Percentiles rank a stretch among this genome's conserved stretches.
phyloP scores from a whole-genome alignment of 2,329 filamentous ascomycete genomes.

The Diaporthe destruens region DNA sequence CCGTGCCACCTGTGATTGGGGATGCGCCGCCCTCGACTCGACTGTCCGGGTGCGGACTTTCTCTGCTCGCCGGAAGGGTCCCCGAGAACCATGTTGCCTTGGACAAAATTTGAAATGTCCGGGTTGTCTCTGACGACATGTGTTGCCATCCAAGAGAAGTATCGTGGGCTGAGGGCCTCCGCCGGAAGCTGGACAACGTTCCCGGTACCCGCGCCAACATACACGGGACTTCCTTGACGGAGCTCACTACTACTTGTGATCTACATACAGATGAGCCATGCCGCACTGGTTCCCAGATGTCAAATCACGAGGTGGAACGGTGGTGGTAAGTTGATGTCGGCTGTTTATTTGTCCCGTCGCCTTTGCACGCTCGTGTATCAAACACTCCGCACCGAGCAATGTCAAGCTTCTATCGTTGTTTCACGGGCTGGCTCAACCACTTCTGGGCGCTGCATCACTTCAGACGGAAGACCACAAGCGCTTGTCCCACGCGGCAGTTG shows the following conservation, averaged over 20 bases:
- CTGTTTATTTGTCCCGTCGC: background rate
- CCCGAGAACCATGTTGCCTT: slow-evolving; percentile 2
- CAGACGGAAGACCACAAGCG: slow-evolving; percentile 9
- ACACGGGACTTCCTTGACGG: background rate
- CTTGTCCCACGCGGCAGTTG: background rate
- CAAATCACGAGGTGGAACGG: no score
- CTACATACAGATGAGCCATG: background rate
- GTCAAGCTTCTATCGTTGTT: slow-evolving; percentile 29
- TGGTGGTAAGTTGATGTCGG: background rate
- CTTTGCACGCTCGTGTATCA: background rate
- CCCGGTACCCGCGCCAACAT: background rate
- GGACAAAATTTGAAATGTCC: slow-evolving; percentile 12
- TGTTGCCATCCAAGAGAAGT: background rate
- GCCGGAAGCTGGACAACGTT: background rate
- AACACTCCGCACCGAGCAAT: slow-evolving; percentile 9
- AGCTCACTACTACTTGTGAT: no score
- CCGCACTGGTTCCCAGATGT: background rate
- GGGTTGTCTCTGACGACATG: background rate
- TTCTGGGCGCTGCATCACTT: slow-evolving; percentile 3
- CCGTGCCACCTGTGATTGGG: slow-evolving; percentile 19
- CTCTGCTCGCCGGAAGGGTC: background rate
- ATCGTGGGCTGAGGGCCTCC: background rate
- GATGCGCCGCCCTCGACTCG: slow-evolving; percentile 10
- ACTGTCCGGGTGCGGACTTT: background rate
- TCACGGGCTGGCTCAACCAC: slow-evolving; percentile 5